phyloP scores from a whole-genome alignment of 768 basidiomycete genomes.

The Psilocybe cubensis region DNA sequence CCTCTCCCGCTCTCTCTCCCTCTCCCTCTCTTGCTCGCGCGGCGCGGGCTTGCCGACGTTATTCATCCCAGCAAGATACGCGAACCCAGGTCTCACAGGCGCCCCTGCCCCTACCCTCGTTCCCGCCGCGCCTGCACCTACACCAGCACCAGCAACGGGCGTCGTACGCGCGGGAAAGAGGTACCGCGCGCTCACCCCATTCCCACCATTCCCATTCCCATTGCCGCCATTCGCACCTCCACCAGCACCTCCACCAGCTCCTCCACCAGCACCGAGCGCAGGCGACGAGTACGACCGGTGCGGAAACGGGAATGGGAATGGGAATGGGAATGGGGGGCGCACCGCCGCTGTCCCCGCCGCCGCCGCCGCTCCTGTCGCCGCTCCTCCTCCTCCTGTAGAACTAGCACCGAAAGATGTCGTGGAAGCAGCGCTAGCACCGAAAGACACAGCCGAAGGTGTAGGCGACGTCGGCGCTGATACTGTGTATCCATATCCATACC shows the following conservation, averaged over 20 bases:
- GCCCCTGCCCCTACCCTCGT: no score
- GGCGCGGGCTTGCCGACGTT: no score
- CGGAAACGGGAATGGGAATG: background rate
- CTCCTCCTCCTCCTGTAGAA: no score
- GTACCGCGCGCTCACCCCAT: background rate
- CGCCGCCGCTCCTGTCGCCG: no score
- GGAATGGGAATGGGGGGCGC: background rate
- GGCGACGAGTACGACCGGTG: background rate
- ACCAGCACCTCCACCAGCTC: background rate
- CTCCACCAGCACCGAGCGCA: background rate
- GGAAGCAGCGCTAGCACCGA: background rate
- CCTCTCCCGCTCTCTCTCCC: background rate
- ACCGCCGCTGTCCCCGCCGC: background rate
- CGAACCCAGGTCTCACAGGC: constrained; percentile 33
- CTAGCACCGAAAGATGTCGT: no score
- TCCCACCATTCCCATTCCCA: no score
- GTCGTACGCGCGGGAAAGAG: constrained; percentile 20
- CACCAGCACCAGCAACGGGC: no score
- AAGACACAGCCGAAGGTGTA: constrained; percentile 15
- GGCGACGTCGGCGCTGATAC: background rate
- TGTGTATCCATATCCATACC: no score
- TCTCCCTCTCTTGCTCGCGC: background rate
- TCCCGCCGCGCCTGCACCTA: no score
- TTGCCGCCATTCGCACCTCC: constrained; percentile 25
- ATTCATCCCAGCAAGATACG: constrained; percentile 42